Percentiles rank a stretch among this genome's conserved stretches.
Conservation (phyloP, 140 eudicot genomes). For the Flaveria floridana region DNA sequence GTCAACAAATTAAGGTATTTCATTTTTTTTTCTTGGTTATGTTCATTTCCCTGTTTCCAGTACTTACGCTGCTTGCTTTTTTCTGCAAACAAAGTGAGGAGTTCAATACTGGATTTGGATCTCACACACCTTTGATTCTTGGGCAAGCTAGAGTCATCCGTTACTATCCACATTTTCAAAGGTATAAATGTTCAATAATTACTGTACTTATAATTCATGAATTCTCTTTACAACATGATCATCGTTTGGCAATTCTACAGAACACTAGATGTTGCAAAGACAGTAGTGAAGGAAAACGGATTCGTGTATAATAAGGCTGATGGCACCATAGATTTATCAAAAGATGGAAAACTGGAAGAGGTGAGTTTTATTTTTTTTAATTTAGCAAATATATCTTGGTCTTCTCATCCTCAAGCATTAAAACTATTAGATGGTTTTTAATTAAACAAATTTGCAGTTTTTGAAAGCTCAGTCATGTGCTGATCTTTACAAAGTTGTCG, state of each 20-base stretch:
- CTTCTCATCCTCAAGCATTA: constrained; percentile 5
- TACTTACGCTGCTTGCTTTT: constrained; percentile 21
- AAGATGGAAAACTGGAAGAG: constrained; percentile 64
- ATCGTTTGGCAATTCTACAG: constrained; percentile 43
- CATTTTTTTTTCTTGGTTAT: constrained; percentile 3
- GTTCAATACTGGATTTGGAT: constrained; percentile 91
- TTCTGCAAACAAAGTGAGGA: constrained; percentile 67
- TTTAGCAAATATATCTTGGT: constrained; percentile 8
- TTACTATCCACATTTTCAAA: constrained; percentile 68
- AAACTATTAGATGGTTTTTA: constrained; percentile 7
- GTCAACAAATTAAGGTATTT: constrained; percentile 82
- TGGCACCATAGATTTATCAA: constrained; percentile 57
- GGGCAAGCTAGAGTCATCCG: constrained; percentile 94
- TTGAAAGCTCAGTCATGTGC: constrained; percentile 73
- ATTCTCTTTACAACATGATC: background rate
- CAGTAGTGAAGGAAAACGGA: constrained; percentile 65
- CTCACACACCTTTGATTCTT: constrained; percentile 84
- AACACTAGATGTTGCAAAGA: constrained; percentile 66
- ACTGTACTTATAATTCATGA: constrained; percentile 16
- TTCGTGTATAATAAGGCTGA: constrained; percentile 66
- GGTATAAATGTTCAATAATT: constrained; percentile 43
- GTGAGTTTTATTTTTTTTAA: constrained; percentile 47
- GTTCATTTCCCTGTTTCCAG: constrained; percentile 12
- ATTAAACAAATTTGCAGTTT: constrained; percentile 43
- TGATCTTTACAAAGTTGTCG: constrained; percentile 71